Evolutionary conservation across 2,329 filamentous ascomycete species (phyloP).

Genomic region (Xylariales sp.): DNA sequence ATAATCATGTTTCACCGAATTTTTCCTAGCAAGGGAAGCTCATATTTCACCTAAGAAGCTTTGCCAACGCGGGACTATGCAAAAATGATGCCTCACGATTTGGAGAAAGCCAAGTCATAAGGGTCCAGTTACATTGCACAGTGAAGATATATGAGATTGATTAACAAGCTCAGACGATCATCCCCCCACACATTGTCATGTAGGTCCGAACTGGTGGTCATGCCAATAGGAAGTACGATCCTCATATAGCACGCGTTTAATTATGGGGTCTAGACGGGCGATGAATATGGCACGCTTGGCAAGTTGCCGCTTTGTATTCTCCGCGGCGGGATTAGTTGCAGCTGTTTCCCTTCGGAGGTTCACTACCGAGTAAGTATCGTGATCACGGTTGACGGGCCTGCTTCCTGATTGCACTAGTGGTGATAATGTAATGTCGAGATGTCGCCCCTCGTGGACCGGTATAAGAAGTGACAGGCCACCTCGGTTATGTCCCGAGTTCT

Average conservation of each 20-base stretch:
- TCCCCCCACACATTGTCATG: slow-evolving; percentile 38
- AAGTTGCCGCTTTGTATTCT: slow-evolving; percentile 40
- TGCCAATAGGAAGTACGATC: slow-evolving; percentile 43
- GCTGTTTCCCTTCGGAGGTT: slow-evolving; percentile 46
- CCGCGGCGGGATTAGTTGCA: slow-evolving; percentile 41
- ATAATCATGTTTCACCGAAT: background rate
- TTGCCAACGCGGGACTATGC: slow-evolving; percentile 25
- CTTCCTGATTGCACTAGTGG: slow-evolving; percentile 47
- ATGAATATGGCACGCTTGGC: slow-evolving; percentile 24
- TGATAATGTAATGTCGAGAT: background rate
- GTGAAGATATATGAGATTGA: slow-evolving; percentile 42
- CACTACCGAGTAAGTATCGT: slow-evolving; percentile 48
- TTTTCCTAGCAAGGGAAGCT: background rate
- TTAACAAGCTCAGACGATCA: slow-evolving; percentile 38
- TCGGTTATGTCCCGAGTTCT: slow-evolving; percentile 32
- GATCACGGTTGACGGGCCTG: slow-evolving; percentile 45
- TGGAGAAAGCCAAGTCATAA: slow-evolving; percentile 32
- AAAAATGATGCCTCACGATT: slow-evolving; percentile 20
- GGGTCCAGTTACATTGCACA: slow-evolving; percentile 36
- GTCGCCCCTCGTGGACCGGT: slow-evolving; percentile 26
- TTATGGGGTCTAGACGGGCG: slow-evolving; percentile 37
- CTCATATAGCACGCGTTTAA: slow-evolving; percentile 30
- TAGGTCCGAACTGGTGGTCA: slow-evolving; percentile 46
- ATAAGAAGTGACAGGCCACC: slow-evolving; percentile 45
- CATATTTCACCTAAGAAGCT: slow-evolving; percentile 8